A percentile compares a stretch with the other conserved stretches of the same genome.
phyloP scores from a whole-genome alignment of 352 stramenopile genomes.

The Phytophthora cryptogea region DNA sequence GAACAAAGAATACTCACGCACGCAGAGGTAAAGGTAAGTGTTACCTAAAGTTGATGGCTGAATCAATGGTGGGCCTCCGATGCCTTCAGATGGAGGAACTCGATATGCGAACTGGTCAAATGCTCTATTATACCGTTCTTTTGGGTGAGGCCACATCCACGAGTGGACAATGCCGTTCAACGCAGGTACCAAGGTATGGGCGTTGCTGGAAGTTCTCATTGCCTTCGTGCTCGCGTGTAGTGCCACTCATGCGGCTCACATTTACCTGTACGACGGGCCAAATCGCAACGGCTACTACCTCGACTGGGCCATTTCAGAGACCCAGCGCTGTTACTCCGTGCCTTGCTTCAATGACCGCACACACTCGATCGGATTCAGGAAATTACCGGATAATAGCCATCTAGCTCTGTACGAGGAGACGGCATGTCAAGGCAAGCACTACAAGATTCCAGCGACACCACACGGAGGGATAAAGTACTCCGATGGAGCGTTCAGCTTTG shows the following conservation, averaged over 20 bases:
- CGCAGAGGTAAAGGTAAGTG: not conserved
- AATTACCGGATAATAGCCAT: conserved; percentile 9
- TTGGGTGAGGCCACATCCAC: not conserved
- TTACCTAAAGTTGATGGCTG: not conserved
- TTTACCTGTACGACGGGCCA: conserved; percentile 13
- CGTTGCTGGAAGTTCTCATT: not conserved
- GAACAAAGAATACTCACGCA: not conserved
- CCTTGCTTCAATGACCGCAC: conserved; percentile 28
- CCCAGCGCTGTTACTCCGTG: conserved; percentile 19
- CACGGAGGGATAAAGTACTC: conserved; percentile 7
- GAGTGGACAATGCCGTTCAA: not conserved
- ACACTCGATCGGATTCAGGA: conserved; percentile 12
- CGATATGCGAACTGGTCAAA: not conserved
- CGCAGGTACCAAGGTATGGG: not conserved
- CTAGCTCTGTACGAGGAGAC: conserved; percentile 21
- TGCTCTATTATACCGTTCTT: not conserved
- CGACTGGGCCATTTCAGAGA: conserved; percentile 16
- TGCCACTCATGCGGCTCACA: conserved; percentile 13
- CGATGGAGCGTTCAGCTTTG: conserved; percentile 20
- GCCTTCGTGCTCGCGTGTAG: not conserved
- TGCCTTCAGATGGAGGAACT: not conserved
- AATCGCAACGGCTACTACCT: conserved; percentile 5
- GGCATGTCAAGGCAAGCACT: conserved; percentile 13
- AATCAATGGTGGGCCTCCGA: not conserved
- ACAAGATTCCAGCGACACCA: conserved; percentile 12